Base-by-base conservation (phyloP, 192 early-diverging fungal genomes). In the Diversispora eburnea region DNA sequence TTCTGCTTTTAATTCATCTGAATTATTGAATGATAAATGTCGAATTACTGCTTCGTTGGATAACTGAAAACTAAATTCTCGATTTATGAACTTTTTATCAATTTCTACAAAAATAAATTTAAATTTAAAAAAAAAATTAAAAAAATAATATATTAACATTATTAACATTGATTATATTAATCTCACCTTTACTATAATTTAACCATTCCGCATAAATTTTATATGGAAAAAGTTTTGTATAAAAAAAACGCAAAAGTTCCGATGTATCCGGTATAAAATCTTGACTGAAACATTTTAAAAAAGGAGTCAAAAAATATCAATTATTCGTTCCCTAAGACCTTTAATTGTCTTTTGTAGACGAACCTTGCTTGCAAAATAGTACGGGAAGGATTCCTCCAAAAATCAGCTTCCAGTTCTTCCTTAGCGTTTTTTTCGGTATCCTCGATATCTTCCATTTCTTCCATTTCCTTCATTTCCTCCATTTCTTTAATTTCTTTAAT, bases 51-150 rank as follows among this genome's bases (percentile, higher is more conserved):
- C 88, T 22, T 94, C 94, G 57, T 82, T 80, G 41, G 83, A 80
- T 49, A 97, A 84, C 3, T 90, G 93, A 76, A 96, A 98, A 78
- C 91, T 93, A 77, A 98, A 94, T 82, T 99, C 97, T 51, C 97
- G 90, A 78, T 93, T 88, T 45, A 85, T 81, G 73, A 97, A 98
- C 65, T 87, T 79, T 59, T 88, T 88, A 19, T 90, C 90, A 3
- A 89, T 84, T 41, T 74, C 84, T 81, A 75, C 5, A 13, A 33
- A 76, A 52, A 42, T 46, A 42, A 60, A 54, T 5, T 64, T 62
- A 7, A 79, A 42, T 46, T 20, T 13, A 54, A 12, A 7, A 0
- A 15, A 0, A 62, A 3, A 63, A 49, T 2, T 17, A 33, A 48
- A 20, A 42, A 51, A 33, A n/a, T 8, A 41, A 8, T 52, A 41